Evolutionary conservation across 352 stramenopile genomes (phyloP), one percentile per base, ranked within the genome.

Genomic region (Phytophthora aleatoria): DNA sequence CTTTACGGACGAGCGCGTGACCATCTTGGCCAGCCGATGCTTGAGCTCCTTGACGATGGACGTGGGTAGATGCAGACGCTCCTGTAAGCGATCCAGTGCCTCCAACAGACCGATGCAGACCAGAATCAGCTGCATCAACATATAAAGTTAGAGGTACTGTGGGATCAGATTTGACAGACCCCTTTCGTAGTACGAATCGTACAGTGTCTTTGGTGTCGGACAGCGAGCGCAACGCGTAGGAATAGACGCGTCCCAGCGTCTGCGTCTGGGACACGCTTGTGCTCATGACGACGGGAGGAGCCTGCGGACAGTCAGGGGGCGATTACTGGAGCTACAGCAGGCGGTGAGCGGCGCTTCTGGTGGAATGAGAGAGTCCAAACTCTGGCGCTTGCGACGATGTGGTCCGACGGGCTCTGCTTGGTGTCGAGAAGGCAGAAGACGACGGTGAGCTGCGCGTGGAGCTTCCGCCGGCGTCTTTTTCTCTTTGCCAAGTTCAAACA

Each of bases 41-140:
- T 89, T 89, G 39, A 94, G 71, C 36, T 92, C 79, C 36, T 91
- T 92, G 8, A 94, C 82, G 24, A 94, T 67, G 38, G 74, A 76
- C 42, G 74, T 82, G 43, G 85, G 79, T 24, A 94, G 45, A 51
- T 86, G 81, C 49, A 94, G 71, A 0, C 79, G 78, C 58, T 90
- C 78, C 63, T 94, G 85, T 20, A 94, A 57, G 4, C 74, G 79
- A 68, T 94, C 85, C 33, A 94, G 63, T 20, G 85, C 85, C 39
- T 91, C 85, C 15, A 94, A 58, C 28, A 94, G 71, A 0, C 80
- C 81, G 24, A 94, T 85, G 51, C 85, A 94, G 36, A 94, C 81
- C 57, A 92, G 51, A 56, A 94, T 71, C 43, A 94, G 80, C 85
- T 94, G 53, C 27, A 27, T 31, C 42, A 65, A 45, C 9, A 10